Conservation (phyloP, 768 basidiomycete genomes). For the Boletus subparvulus region DNA sequence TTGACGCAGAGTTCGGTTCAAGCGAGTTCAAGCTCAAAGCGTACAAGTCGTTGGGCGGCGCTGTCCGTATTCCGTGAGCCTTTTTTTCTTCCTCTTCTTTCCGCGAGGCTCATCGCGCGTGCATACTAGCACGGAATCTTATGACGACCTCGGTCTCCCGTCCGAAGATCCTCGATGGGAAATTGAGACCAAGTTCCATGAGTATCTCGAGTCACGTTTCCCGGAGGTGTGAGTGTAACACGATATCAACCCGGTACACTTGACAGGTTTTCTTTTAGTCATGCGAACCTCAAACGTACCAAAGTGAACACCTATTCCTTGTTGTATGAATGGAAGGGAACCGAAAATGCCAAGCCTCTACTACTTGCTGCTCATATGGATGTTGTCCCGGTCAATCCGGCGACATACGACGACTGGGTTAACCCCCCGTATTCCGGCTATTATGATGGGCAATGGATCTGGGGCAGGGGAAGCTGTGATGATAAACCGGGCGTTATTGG, state of each 20-base stretch:
- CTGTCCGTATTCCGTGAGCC: conserved; percentile 34
- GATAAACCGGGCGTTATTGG: conserved; percentile 41
- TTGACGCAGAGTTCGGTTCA: conserved; percentile 26
- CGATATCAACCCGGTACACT: background rate
- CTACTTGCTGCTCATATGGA: conserved; percentile 51
- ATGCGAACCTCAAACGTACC: conserved; percentile 47
- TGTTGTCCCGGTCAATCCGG: conserved; percentile 50
- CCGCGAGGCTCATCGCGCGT: background rate
- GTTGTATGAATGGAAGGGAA: conserved; percentile 61
- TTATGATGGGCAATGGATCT: conserved; percentile 45
- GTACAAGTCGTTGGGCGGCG: conserved; percentile 36
- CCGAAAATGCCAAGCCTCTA: conserved; percentile 52
- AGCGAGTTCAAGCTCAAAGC: conserved; percentile 29
- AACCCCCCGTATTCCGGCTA: conserved; percentile 51
- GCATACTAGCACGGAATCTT: conserved; percentile 50
- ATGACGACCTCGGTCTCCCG: conserved; percentile 47
- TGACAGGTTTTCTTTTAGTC: conserved; percentile 31
- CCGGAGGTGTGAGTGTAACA: conserved; percentile 49
- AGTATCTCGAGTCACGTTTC: conserved; percentile 45
- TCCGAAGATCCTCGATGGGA: conserved; percentile 47
- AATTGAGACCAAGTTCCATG: conserved; percentile 25
- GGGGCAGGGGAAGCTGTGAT: conserved; percentile 48
- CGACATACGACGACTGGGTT: conserved; percentile 46
- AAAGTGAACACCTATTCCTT: conserved; percentile 62
- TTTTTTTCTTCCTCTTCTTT: background rate